These are phyloP conservation scores for Rubus parviflorus DNA, from an alignment of 306 rosid species.

Conservation along the genomic window DNA sequence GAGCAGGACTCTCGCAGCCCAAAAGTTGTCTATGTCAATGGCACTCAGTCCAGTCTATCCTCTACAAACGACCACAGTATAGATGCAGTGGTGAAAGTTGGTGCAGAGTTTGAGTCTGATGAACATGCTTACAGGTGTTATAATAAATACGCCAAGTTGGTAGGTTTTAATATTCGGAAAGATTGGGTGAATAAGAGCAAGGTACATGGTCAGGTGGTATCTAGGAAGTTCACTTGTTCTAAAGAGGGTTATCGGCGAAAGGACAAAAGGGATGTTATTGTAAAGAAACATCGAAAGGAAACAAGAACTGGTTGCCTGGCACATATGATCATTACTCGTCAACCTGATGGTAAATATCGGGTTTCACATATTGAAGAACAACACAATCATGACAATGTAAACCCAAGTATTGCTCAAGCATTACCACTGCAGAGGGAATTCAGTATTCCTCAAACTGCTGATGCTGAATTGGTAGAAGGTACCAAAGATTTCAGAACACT, in stretches of 20 bases:
- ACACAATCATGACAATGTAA: slow-evolving; percentile 61
- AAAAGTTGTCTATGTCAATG: slow-evolving; percentile 20
- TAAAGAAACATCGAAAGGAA: slow-evolving; percentile 63
- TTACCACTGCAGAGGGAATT: slow-evolving; percentile 37
- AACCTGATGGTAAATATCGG: slow-evolving; percentile 48
- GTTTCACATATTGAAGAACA: slow-evolving; percentile 61
- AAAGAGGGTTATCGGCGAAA: slow-evolving; percentile 60
- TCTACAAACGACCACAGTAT: slow-evolving; percentile 5
- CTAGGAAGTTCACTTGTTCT: slow-evolving; percentile 74
- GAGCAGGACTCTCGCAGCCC: slow-evolving; percentile 54
- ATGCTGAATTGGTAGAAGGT: slow-evolving; percentile 25
- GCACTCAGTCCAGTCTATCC: slow-evolving; percentile 25
- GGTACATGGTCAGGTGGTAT: slow-evolving; percentile 68
- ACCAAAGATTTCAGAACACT: slow-evolving; percentile 25
- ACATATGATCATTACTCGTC: slow-evolving; percentile 67
- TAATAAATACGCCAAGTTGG: slow-evolving; percentile 50
- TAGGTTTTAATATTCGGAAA: slow-evolving; percentile 63
- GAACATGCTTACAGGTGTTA: slow-evolving; percentile 61
- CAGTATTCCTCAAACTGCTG: slow-evolving; percentile 37
- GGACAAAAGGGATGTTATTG: slow-evolving; percentile 53
- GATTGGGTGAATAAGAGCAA: slow-evolving; percentile 75
- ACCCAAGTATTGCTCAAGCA: slow-evolving; percentile 25
- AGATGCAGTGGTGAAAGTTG: slow-evolving; percentile 33
- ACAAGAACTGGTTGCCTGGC: slow-evolving; percentile 77
- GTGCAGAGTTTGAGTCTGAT: slow-evolving; percentile 56